Percentiles rank a stretch among this genome's conserved stretches.
Conservation (phyloP, 805 yeast species). For the Wickerhamomyces rabaulensis region DNA sequence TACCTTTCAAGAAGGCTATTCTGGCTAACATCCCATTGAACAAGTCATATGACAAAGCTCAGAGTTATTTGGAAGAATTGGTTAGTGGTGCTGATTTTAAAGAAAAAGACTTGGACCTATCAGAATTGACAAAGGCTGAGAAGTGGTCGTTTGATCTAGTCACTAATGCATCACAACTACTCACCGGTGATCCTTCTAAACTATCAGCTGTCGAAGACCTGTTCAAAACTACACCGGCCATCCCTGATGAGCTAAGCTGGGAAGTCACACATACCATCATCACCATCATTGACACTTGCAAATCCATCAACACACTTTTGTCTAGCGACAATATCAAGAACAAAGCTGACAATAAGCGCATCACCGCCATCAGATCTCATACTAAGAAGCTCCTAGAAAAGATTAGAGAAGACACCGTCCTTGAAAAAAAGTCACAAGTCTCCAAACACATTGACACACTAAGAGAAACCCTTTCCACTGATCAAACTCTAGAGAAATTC, state of each 20-base stretch:
- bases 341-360: conserved; percentile 5
- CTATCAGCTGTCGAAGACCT: not conserved
- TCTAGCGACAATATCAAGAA: conserved; percentile 1
- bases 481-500: conserved; percentile 8
- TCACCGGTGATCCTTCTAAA: conserved; percentile 1
- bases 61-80: conserved; percentile 11
- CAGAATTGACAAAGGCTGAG: conserved; percentile 13
- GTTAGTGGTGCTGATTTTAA: conserved; percentile 6
- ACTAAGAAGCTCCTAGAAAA: conserved; percentile 10
- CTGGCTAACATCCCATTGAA: conserved; percentile 9
- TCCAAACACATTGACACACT: not conserved
- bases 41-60: conserved; percentile 10
- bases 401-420: conserved; percentile 16
- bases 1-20: conserved; percentile 3
- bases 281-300: conserved; percentile 15
- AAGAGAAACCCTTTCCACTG: conserved; percentile 1
- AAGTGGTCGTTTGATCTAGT: conserved; percentile 19
- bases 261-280: conserved; percentile 13
- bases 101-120: conserved; percentile 4
- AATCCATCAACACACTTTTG: conserved; percentile 14
- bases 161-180: conserved; percentile 3
- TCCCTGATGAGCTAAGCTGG: conserved; percentile 16
- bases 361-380: conserved; percentile 14
- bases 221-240: conserved; percentile 7
- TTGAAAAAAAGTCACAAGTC: conserved; percentile 6